Conservation (phyloP, 108 stramenopile species). For the Cylindrotheca closterium region DNA sequence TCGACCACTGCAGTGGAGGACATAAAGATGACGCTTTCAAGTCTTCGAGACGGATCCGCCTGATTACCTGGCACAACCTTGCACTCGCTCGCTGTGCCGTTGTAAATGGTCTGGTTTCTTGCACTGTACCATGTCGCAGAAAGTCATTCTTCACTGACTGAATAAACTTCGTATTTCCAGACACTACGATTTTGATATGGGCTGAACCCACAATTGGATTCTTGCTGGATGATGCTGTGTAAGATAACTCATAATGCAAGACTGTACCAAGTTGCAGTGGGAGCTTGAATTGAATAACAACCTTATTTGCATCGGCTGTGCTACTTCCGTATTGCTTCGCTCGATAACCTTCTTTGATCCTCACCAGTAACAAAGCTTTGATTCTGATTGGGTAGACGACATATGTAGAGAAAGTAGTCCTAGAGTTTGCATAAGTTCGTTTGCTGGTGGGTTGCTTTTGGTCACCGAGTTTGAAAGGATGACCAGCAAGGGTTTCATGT, state of each 20-base stretch:
- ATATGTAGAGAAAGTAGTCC: conserved; percentile 65
- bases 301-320: conserved; percentile 69
- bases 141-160: conserved; percentile 71
- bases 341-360: conserved; percentile 77
- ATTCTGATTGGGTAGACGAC: conserved; percentile 66
- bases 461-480: conserved; percentile 2
- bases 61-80: conserved; percentile 55
- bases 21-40: conserved; percentile 61
- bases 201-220: conserved; percentile 66
- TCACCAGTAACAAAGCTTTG: conserved; percentile 63
- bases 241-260: conserved; percentile 76
- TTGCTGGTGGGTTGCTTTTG: not conserved
- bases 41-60: conserved; percentile 69
- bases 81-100: conserved; percentile 47
- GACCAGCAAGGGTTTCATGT: conserved; percentile 4
- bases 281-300: conserved; percentile 66
- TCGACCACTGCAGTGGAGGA: conserved; percentile 51
- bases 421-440: not conserved
- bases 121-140: conserved; percentile 30
- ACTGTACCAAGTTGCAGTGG: conserved; percentile 52
- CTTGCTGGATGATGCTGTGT: conserved; percentile 59
- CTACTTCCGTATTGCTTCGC: conserved; percentile 66
- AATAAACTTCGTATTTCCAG: conserved; percentile 60
- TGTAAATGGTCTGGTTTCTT: conserved; percentile 21
- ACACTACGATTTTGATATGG: conserved; percentile 77